Evolutionary conservation across 2,329 filamentous ascomycete species (phyloP).

Genomic region (Botrytis pseudocinerea): DNA sequence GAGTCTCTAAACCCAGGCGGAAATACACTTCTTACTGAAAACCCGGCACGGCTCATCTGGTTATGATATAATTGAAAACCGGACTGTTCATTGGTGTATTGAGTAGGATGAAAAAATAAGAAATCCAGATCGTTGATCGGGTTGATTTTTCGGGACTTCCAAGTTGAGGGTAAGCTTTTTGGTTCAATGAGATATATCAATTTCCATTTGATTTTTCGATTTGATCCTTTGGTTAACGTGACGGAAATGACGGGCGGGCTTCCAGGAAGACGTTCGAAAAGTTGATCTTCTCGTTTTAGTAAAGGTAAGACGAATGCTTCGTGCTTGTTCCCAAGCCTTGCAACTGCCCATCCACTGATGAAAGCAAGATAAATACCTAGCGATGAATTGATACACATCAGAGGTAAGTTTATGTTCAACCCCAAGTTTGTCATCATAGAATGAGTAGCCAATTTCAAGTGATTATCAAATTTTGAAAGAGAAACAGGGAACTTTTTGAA

Average conservation of each 20-base stretch:
- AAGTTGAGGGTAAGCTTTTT: not conserved
- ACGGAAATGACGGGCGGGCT: not conserved
- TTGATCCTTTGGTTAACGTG: not conserved
- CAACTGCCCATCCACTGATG: not conserved
- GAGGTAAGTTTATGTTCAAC: not conserved
- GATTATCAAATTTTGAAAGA: not conserved
- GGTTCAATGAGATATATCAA: not conserved
- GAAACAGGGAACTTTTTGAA: not conserved
- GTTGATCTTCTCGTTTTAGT: not conserved
- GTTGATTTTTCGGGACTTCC: not conserved
- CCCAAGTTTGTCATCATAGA: conserved; percentile 12
- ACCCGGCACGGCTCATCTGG: not conserved
- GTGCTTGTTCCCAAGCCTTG: not conserved
- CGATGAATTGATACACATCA: not conserved
- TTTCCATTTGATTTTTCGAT: not conserved
- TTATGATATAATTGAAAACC: not conserved
- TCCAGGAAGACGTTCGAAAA: not conserved
- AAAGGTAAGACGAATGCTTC: not conserved
- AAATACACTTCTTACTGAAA: not conserved
- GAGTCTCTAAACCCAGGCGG: not conserved
- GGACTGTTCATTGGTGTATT: not conserved
- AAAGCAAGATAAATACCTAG: conserved; percentile 8
- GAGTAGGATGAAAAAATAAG: not conserved
- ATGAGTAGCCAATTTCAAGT: not conserved
- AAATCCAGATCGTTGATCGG: not conserved